Evolutionary conservation across 2,329 filamentous ascomycete species (phyloP).

Genomic region (Penicillium frequentans): DNA sequence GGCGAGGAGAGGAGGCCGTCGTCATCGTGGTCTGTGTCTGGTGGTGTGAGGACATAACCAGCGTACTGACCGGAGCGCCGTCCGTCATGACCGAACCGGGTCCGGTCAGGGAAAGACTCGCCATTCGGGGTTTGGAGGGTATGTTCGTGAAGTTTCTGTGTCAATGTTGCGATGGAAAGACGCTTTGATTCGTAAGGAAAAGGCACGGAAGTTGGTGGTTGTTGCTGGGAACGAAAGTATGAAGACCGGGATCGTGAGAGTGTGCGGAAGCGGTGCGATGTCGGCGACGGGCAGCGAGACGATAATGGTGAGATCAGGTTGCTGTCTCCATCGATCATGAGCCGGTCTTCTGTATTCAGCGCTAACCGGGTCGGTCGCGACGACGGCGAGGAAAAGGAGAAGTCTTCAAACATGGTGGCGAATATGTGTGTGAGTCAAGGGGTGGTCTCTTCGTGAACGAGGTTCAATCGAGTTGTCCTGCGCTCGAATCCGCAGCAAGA

Average conservation of each 20-base stretch:
- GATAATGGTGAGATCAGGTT: constrained; percentile 42
- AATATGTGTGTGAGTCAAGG: neutral
- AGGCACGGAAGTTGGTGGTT: constrained; percentile 44
- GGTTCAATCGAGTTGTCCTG: constrained; percentile 5
- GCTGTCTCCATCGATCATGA: constrained; percentile 39
- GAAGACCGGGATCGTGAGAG: constrained; percentile 34
- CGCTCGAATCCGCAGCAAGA: constrained; percentile 12
- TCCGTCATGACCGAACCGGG: constrained; percentile 13
- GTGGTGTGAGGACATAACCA: constrained; percentile 37
- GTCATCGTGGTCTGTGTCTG: constrained; percentile 41
- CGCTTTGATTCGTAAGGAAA: constrained; percentile 41
- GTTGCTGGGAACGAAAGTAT: constrained; percentile 35
- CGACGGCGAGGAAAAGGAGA: constrained; percentile 42
- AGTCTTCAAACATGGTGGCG: constrained; percentile 42
- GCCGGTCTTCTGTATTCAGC: constrained; percentile 34
- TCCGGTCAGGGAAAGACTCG: constrained; percentile 10
- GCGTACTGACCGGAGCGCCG: constrained; percentile 21
- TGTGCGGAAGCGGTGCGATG: constrained; percentile 32
- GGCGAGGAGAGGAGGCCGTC: constrained; percentile 50
- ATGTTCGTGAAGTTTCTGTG: constrained; percentile 43
- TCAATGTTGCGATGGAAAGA: constrained; percentile 42
- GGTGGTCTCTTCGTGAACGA: neutral
- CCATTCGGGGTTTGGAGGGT: constrained; percentile 30
- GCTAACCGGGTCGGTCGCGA: constrained; percentile 29
- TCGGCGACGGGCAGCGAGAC: constrained; percentile 45